Conservation (phyloP, 805 yeast genomes). For the Starmerella kuoi region DNA sequence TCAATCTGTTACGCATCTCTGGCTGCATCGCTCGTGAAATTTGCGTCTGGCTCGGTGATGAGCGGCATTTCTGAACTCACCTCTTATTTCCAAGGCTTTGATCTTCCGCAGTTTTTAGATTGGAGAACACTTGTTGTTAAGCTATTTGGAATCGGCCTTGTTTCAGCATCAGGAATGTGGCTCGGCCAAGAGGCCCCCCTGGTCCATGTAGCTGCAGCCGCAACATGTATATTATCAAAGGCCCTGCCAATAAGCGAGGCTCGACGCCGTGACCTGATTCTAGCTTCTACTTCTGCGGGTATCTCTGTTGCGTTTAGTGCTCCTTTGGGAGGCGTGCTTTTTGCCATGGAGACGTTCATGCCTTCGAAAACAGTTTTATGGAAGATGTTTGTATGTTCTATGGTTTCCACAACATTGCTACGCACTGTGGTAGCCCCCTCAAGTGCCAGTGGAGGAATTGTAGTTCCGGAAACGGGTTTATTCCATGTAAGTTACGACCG, state of each 20-base stretch:
- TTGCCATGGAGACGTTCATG: slow-evolving; percentile 43
- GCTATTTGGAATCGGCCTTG: slow-evolving; percentile 45
- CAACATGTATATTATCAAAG: slow-evolving; percentile 28
- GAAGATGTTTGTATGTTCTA: slow-evolving; percentile 73
- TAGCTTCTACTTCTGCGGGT: slow-evolving; percentile 75
- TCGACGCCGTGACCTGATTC: slow-evolving; percentile 46
- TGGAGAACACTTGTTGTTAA: slow-evolving; percentile 43
- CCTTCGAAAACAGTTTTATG: slow-evolving; percentile 52
- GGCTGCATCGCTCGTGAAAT: slow-evolving; percentile 29
- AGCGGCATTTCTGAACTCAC: slow-evolving; percentile 70
- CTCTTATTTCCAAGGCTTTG: slow-evolving; percentile 53
- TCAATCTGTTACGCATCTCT: slow-evolving; percentile 33
- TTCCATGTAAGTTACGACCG: slow-evolving; percentile 57
- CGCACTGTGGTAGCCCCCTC: slow-evolving; percentile 39
- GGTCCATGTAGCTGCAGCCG: slow-evolving; percentile 51
- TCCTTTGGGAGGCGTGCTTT: slow-evolving; percentile 79
- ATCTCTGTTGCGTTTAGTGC: slow-evolving; percentile 76
- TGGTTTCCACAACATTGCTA: slow-evolving; percentile 53
- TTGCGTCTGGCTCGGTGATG: slow-evolving; percentile 33
- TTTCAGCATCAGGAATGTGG: slow-evolving; percentile 69
- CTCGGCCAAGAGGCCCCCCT: slow-evolving; percentile 80
- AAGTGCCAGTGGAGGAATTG: slow-evolving; percentile 19
- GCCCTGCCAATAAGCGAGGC: slow-evolving; percentile 29
- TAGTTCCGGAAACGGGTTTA: slow-evolving; percentile 42
- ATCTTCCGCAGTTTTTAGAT: slow-evolving; percentile 43